A percentile compares a stretch with the other conserved stretches of the same genome.
Conservation (phyloP, 768 basidiomycete species). For the Trametes cubensis region DNA sequence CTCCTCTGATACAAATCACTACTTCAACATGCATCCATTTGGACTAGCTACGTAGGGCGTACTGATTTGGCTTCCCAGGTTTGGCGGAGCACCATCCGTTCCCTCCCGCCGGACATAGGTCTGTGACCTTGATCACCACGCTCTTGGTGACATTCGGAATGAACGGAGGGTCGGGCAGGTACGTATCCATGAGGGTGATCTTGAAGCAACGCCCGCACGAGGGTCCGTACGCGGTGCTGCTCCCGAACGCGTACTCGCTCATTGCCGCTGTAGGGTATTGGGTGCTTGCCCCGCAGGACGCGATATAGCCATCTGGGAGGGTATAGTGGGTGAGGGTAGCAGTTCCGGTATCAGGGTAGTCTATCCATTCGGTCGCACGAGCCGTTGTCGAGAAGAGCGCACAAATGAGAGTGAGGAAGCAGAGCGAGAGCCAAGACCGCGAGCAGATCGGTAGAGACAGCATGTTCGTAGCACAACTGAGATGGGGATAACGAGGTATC, state of each 20-base stretch:
- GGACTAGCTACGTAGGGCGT: slow-evolving; percentile 33
- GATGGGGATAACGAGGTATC: too few relatives aligned
- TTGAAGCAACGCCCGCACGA: slow-evolving; percentile 81
- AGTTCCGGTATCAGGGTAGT: slow-evolving; percentile 60
- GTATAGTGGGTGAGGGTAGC: slow-evolving; percentile 83
- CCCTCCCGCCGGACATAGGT: slow-evolving; percentile 69
- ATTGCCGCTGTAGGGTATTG: slow-evolving; percentile 81
- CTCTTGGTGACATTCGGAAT: slow-evolving; percentile 61
- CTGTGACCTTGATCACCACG: slow-evolving; percentile 77
- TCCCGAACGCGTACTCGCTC: slow-evolving; percentile 79
- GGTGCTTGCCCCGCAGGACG: slow-evolving; percentile 62
- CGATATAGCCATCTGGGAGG: slow-evolving; percentile 56
- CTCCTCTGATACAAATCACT: slow-evolving; percentile 52
- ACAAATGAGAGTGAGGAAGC: slow-evolving; percentile 18
- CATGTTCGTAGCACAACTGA: not conserved
- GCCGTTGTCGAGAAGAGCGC: slow-evolving; percentile 31
- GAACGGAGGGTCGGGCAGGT: slow-evolving; percentile 68
- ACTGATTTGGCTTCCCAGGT: slow-evolving; percentile 62
- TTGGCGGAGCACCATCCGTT: slow-evolving; percentile 77
- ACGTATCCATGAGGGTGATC: slow-evolving; percentile 71
- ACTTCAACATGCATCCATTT: not conserved
- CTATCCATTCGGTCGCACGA: slow-evolving; percentile 55
- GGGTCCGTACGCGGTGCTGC: slow-evolving; percentile 69
- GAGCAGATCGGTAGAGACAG: slow-evolving; percentile 7
- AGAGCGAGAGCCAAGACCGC: not conserved